Conservation (phyloP, 176 grass and related monocot species). For the Dendrocalamus sinicus region DNA sequence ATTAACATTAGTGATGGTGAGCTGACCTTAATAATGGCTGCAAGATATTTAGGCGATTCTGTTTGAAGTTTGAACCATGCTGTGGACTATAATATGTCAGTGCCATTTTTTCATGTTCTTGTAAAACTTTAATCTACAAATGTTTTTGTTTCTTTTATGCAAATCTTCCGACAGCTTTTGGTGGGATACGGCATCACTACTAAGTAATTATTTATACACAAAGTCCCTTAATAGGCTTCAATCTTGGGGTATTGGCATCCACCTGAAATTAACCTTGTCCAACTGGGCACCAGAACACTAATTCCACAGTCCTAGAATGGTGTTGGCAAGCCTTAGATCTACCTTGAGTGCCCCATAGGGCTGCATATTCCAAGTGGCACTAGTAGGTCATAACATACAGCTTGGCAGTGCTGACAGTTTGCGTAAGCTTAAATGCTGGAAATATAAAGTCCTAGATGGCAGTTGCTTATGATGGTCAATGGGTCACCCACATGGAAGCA, state of each 20-base stretch:
- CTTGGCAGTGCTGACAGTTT: background rate
- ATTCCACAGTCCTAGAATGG: background rate
- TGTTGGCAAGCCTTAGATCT: background rate
- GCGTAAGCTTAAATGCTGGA: background rate
- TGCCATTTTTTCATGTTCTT: background rate
- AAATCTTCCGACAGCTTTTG: background rate
- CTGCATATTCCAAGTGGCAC: background rate
- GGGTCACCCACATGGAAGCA: conserved; percentile 1
- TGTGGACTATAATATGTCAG: background rate
- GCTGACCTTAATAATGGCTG: background rate
- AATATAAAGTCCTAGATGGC: background rate
- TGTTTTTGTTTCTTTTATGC: background rate
- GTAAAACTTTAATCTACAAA: background rate
- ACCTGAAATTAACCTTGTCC: conserved; percentile 18
- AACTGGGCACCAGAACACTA: background rate
- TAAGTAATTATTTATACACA: background rate
- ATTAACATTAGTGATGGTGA: background rate
- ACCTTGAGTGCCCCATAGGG: background rate
- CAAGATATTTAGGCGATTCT: background rate
- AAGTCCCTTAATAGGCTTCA: background rate
- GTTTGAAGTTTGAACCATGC: background rate
- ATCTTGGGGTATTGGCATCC: conserved; percentile 5
- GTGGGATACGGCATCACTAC: background rate
- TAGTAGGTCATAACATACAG: background rate
- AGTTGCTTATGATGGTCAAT: background rate